Evolutionary conservation across 1,284 basidiomycete species (phyloP).

Genomic region (Phellopilus nigrolimitatus): DNA sequence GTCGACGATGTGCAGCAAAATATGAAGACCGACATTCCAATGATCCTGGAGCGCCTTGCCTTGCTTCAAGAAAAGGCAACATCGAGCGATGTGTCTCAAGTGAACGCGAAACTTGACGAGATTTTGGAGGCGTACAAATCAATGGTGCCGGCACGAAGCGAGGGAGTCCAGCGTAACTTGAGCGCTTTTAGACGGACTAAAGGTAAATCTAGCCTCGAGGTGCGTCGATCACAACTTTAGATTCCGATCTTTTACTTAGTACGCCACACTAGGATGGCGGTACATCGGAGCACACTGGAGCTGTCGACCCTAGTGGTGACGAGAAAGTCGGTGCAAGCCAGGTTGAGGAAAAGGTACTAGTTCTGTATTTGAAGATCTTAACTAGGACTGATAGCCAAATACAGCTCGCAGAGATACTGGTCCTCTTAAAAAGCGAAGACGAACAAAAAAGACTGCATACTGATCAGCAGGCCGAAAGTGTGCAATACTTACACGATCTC

Average conservation of each 20-base stretch:
- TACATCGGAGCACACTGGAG: no score
- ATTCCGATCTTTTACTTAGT: no score
- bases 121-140: conserved; percentile 19
- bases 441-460: conserved; percentile 42
- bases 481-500: conserved; percentile 69
- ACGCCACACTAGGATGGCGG: no score
- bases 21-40: conserved; percentile 2
- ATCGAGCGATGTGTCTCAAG: conserved; percentile 8
- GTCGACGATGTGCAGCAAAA: conserved; percentile 8
- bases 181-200: no score
- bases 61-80: neutral
- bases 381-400: neutral
- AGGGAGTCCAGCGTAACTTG: no score
- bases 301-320: no score
- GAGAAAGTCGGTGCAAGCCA: neutral
- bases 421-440: conserved; percentile 41
- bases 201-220: no score
- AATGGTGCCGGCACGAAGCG: neutral
- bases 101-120: conserved; percentile 27
- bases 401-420: conserved; percentile 41
- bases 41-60: conserved; percentile 7
- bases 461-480: conserved; percentile 64
- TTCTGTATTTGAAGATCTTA: neutral
- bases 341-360: conserved; percentile 8
- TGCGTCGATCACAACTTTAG: no score